These are phyloP conservation scores for Azolla pinnata DNA, from an alignment of 75 land plant species.

Conservation along the genomic window DNA sequence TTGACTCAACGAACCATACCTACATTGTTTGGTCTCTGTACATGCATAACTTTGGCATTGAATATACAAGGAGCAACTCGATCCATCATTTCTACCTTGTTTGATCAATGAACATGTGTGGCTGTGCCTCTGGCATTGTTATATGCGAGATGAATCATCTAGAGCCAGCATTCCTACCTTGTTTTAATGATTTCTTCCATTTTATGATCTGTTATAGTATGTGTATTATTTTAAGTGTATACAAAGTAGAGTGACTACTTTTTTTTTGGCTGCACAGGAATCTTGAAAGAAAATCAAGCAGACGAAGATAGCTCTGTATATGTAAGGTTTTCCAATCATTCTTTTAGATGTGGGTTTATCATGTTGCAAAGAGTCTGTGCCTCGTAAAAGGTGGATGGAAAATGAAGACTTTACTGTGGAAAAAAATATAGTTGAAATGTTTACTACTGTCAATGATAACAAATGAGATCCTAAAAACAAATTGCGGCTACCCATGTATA, in stretches of 20 bases:
- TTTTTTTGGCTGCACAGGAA: constrained; percentile 30
- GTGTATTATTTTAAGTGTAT: not conserved
- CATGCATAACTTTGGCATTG: not conserved
- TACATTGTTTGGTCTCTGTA: not conserved
- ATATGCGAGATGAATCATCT: too few relatives aligned
- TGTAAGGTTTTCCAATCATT: constrained; percentile 26
- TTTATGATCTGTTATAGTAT: not conserved
- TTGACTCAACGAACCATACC: not conserved
- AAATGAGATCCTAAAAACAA: too few relatives aligned
- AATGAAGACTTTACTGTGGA: too few relatives aligned
- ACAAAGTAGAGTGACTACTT: not conserved
- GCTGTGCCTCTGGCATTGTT: too few relatives aligned
- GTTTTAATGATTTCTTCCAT: not conserved
- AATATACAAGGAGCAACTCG: not conserved
- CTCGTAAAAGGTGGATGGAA: too few relatives aligned
- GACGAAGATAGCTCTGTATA: constrained; percentile 62
- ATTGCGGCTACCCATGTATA: too few relatives aligned
- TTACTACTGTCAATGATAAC: too few relatives aligned
- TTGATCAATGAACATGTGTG: not conserved
- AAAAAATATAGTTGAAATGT: too few relatives aligned
- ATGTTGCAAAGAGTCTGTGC: not conserved
- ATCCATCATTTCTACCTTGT: not conserved
- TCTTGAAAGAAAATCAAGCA: constrained; percentile 45
- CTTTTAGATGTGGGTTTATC: not conserved
- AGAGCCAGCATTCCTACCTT: not conserved